phyloP scores from a whole-genome alignment of 2,329 filamentous ascomycete species.

The Trichophyton verrucosum region DNA sequence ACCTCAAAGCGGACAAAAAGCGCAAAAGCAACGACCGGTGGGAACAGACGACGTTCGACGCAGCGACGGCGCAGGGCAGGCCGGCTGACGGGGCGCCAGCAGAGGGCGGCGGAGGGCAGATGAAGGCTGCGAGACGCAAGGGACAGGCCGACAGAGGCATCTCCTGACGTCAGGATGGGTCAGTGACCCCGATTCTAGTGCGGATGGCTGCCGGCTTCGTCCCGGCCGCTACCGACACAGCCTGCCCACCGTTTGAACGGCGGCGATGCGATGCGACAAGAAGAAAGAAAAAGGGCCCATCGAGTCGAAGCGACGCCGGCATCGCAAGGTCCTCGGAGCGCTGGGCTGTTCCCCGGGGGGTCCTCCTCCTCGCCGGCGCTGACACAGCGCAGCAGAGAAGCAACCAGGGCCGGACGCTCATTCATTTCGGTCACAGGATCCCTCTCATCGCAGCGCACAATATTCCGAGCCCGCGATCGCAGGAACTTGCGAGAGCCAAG shows the following conservation, averaged over 20 bases:
- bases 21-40: neutral
- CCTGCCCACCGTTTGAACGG: neutral
- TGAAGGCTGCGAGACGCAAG: neutral
- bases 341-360: neutral
- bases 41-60: neutral
- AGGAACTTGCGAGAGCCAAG: conserved; percentile 1
- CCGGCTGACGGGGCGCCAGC: too few relatives aligned
- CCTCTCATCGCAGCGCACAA: conserved; percentile 8
- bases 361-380: neutral
- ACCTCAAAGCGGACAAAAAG: neutral
- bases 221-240: conserved; percentile 5
- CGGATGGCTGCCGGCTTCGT: neutral
- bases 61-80: too few relatives aligned
- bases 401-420: neutral
- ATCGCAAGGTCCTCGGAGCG: neutral
- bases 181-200: neutral
- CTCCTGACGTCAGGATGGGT: neutral
- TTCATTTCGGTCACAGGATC: conserved; percentile 10
- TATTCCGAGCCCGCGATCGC: conserved; percentile 12
- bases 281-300: too few relatives aligned
- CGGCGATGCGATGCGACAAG: neutral
- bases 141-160: neutral
- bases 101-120: neutral
- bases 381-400: neutral
- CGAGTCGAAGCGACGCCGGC: neutral